These are phyloP conservation scores for Nakazawaea wickerhamii DNA, from an alignment of 805 yeast genomes.

Conservation along the genomic window DNA sequence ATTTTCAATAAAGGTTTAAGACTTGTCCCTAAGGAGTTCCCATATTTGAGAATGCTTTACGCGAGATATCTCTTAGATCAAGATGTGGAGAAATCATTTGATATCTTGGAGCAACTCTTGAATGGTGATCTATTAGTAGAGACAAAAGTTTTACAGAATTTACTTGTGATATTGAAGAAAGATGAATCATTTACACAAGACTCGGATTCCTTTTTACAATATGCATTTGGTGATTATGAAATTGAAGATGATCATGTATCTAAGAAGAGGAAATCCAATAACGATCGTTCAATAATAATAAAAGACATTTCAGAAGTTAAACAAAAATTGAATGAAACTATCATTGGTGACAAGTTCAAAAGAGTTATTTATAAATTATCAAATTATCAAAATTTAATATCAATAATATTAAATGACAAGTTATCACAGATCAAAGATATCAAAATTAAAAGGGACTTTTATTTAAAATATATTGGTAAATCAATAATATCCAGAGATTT, in stretches of 20 bases:
- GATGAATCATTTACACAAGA: background rate
- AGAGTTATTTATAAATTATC: background rate
- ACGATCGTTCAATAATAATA: background rate
- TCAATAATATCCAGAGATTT: conserved; percentile 33
- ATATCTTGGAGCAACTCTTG: background rate
- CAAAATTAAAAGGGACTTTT: conserved; percentile 21
- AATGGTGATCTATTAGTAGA: background rate
- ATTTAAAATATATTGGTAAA: conserved; percentile 23
- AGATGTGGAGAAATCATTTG: background rate
- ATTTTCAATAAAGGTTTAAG: conserved; percentile 49
- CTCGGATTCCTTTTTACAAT: conserved; percentile 1
- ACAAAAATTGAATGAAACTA: background rate
- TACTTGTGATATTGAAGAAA: background rate
- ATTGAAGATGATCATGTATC: background rate
- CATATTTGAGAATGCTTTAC: conserved; percentile 24
- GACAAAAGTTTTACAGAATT: conserved; percentile 15
- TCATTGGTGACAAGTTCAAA: conserved; percentile 1
- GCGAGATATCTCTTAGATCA: conserved; percentile 17
- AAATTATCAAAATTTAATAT: background rate
- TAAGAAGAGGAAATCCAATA: conserved; percentile 4
- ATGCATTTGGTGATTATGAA: conserved; percentile 1
- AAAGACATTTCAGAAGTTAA: background rate
- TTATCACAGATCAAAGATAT: conserved; percentile 11
- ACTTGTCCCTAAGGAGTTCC: conserved; percentile 26
- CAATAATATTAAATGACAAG: background rate